Evolutionary conservation across 2,329 filamentous ascomycete genomes (phyloP), one percentile per base, ranked within the genome.

Genomic region (Colletotrichum gloeosporioides): DNA sequence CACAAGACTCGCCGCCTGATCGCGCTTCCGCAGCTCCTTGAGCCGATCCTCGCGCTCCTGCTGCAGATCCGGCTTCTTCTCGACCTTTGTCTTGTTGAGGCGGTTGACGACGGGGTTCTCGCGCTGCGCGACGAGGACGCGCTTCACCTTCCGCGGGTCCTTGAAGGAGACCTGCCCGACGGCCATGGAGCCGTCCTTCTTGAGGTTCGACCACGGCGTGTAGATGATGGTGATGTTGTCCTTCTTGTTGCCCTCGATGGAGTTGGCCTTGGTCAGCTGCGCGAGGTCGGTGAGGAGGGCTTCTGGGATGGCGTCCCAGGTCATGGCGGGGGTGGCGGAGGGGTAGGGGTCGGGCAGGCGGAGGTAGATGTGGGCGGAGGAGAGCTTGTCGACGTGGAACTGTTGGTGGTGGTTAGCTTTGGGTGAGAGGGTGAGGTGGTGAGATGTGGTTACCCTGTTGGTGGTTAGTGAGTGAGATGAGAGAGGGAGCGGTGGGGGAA

Each of bases 221-320:
- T 99, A 99, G 82, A 99, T 98, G 82, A 99, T 86, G 18, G 96
- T 98, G 81, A 99, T 89, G 86, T 99, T 99, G 85, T 99, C 96
- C 85, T 98, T 99, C 87, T 99, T 99, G 89, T 99, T 99, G 78
- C 97, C 97, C 88, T 99, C 97, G 81, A 99, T 99, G 74, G 96
- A 98, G 87, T 99, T 99, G 78, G 97, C 97, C 87, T 99, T 99
- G 73, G 97, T 99, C 81, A 99, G 89, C 85, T 99, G 97, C n/a
- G 95, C 97, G 81, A 97, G 95, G 85, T 99, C 97, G 79, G 90
- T 91, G 76, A 99, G 83, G 32, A 99, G 89, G 5, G 92, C 91
- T 77, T 92, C 83, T 0, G 95, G 93, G 75, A 99, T 95, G 59
- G 89, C 86, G 67, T 98, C 96, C 97, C 97, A 99, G 15, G 75